Percentiles rank a stretch among this genome's conserved stretches.
phyloP scores from a whole-genome alignment of 192 early-diverging fungal species.

The Coemansia sp. region DNA sequence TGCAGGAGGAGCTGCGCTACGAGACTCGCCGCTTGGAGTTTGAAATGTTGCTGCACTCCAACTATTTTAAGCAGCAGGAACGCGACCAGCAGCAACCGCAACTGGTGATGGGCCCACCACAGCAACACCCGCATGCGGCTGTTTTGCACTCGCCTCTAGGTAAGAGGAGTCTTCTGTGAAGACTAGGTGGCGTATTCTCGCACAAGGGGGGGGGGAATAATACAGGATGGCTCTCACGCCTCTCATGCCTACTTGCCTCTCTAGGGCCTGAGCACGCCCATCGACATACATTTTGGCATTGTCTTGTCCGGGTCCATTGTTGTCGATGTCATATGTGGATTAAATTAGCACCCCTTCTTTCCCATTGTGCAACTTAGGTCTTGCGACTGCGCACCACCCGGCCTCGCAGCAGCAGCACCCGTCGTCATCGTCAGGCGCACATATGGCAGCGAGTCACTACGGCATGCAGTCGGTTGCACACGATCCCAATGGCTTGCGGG shows the following conservation, averaged over 20 bases:
- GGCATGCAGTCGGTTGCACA: slow-evolving; percentile 11
- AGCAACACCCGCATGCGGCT: slow-evolving; percentile 27
- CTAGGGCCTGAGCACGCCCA: neutral
- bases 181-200: neutral
- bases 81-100: slow-evolving; percentile 35
- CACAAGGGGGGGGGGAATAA: neutral
- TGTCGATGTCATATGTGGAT: neutral
- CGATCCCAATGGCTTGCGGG: slow-evolving; percentile 14
- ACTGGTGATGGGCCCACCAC: slow-evolving; percentile 13
- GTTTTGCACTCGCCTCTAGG: slow-evolving; percentile 48
- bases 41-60: slow-evolving; percentile 50
- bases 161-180: slow-evolving; percentile 23
- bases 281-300: neutral
- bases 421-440: slow-evolving; percentile 2
- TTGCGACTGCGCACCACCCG: neutral
- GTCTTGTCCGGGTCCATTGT: neutral
- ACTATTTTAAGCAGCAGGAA: slow-evolving; percentile 50
- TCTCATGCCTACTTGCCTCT: neutral
- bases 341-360: neutral
- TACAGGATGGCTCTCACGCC: neutral
- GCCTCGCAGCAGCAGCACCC: slow-evolving; percentile 12
- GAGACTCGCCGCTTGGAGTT: slow-evolving; percentile 50
- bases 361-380: neutral
- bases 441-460: slow-evolving; percentile 16
- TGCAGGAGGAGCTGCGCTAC: slow-evolving; percentile 49